Evolutionary conservation across 371 early-diverging fungal genomes (phyloP), one percentile per base, ranked within the genome.

Genomic region (Mortierella sp.): DNA sequence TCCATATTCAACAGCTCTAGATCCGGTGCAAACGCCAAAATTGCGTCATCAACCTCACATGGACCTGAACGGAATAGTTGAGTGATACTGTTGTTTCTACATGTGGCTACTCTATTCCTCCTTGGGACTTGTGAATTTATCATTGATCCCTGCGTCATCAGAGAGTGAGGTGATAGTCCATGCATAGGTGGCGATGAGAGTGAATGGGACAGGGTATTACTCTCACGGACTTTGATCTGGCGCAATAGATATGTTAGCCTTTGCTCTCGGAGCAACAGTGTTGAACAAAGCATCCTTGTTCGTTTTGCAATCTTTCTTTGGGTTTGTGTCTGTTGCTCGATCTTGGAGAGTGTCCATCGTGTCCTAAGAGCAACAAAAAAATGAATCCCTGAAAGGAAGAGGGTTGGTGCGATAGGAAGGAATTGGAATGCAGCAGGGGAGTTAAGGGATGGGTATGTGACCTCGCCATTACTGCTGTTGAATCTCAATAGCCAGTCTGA

Each of bases 321-420:
- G 5, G 48, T 9, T 16, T 32, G 50, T 8, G 28, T 55, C 32
- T n/a, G 52, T 15, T 16, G 41, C 10, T 55, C 28, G 36, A 72
- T 63, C 16, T 22, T n/a, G 13, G n/a, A n/a, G 11, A 69, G 52
- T 6, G 60, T 59, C 59, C 60, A 60, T 0, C 38, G 69, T 5
- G 61, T 63, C 41, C 59, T 65, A 19, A 69, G 53, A 22, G 75
- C 69, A 1, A 60, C 60, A 21, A 74, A 59, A 22, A 69, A 55
- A 45, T 69, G 75, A 9, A 69, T 65, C 28, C 69, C 69, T 15
- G 65, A 64, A 32, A 74, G 38, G 40, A 74, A 60, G 6, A 69
- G 32, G 9, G 64, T 58, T n/a, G 73, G 68, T 36, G 36, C 28
- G 2, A 72, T 22, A 4, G 65, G 55, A 40, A 65, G 65, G 28